Base-by-base conservation (phyloP, 1,284 basidiomycete genomes). In the Fomitopsis pinicola region DNA sequence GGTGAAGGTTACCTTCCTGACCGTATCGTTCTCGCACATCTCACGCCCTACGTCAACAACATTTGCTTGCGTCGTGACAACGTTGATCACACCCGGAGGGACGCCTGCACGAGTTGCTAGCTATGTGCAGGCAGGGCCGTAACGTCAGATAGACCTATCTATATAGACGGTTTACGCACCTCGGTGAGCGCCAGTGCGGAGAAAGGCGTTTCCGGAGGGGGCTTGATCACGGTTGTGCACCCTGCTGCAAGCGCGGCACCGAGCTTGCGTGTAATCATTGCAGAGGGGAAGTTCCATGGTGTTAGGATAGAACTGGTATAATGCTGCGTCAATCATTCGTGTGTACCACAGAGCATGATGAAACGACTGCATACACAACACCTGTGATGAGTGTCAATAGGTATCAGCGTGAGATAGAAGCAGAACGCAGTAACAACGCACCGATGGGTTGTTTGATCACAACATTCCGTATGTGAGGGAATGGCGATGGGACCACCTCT, bases 391-490 rank as follows among this genome's bases (percentile, higher is more conserved):
- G 14, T 19, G 40, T 42, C 42, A 22, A 22, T 22, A 22, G 33
- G 28, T 46, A 3, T 12, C 12, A 26, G 17, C n/a, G 12, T 17
- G 1, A 45, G 17, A 53, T 12, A 35, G n/a, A 3, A 48, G 9
- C 22, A 48, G 17, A 2, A 40, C 28, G 38, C 22, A 33, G 30
- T n/a, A 26, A 9, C 57, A 6, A 74, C 82, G 66, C 66, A 88
- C 95, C 96, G 63, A 97, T 79, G 6, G 96, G 96, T 75, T 99
- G 96, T 76, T 96, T 95, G 68, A 98, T 88, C n/a, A 94, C 90
- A 19, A 98, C 76, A 72, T 97, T 97, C 57, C 96, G 87, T 12
- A 89, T 77, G 55, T 84, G 84, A 1, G 87, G 80, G 40, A 91
- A 75, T 0, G 92, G 77, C 8, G 90, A 90, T 3, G 97, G 96